Conservation (phyloP, 345 rosid genomes). For the Moricandia moricandioides region DNA sequence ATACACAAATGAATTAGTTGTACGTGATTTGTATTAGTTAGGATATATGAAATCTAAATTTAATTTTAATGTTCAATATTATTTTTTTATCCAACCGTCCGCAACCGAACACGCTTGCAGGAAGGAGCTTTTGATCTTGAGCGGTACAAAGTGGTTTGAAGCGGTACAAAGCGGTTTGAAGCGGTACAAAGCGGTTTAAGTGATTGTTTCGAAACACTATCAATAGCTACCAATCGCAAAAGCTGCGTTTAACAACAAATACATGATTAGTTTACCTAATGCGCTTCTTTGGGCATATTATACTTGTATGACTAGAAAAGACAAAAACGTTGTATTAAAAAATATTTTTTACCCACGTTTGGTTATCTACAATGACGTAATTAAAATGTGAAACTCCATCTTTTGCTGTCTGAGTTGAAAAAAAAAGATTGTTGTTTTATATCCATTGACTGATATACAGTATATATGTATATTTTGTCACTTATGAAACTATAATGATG, state of each 20-base stretch:
- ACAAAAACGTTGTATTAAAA: neutral
- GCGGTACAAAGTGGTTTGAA: no score
- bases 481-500: neutral
- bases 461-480: neutral
- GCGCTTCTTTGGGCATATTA: neutral
- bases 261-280: neutral
- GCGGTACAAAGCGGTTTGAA: no score
- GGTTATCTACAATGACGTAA: conserved; percentile 73
- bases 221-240: no score
- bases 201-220: no score
- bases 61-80: no score
- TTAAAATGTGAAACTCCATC: conserved; percentile 82
- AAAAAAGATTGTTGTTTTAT: neutral
- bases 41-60: no score
- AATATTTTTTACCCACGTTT: conserved; percentile 54
- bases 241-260: neutral
- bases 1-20: no score
- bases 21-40: no score
- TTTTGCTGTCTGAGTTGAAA: conserved; percentile 57
- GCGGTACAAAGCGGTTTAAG: no score
- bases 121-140: no score
- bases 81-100: no score
- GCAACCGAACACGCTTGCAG: no score
- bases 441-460: neutral
- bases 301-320: neutral